Percentiles rank a stretch among this genome's conserved stretches.
Conservation (phyloP, 73 alveolate species). For the Paraurostyla sp. region DNA sequence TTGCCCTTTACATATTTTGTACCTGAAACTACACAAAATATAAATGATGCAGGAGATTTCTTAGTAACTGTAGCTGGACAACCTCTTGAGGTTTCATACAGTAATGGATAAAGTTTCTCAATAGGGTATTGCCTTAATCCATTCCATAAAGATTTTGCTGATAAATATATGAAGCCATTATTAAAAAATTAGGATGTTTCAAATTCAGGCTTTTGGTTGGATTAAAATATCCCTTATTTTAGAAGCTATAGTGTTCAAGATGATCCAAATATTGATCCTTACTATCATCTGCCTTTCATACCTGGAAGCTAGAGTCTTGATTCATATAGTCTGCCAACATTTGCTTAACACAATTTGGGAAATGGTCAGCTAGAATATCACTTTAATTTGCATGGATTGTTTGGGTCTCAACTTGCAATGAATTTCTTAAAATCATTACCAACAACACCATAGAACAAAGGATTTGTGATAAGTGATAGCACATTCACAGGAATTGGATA, state of each 20-base stretch:
- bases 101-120: neutral
- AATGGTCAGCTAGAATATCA: too few relatives aligned
- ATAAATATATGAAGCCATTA: too few relatives aligned
- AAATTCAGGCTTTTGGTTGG: too few relatives aligned
- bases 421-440: neutral
- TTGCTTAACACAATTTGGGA: neutral
- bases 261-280: too few relatives aligned
- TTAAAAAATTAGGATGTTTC: too few relatives aligned
- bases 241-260: too few relatives aligned
- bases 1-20: slow-evolving; percentile 33
- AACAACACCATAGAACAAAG: neutral
- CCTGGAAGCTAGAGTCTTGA: neutral
- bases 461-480: slow-evolving; percentile 15
- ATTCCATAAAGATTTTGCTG: too few relatives aligned
- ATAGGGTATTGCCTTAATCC: too few relatives aligned
- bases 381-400: neutral
- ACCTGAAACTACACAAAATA: neutral
- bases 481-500: slow-evolving; percentile 31
- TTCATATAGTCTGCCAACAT: neutral
- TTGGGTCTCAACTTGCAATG: neutral
- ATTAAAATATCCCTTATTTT: too few relatives aligned
- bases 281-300: too few relatives aligned
- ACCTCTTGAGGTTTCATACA: neutral
- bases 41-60: neutral
- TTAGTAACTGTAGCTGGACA: neutral